Evolutionary conservation across 1,284 basidiomycete genomes (phyloP).

Genomic region (Cerrena zonata): DNA sequence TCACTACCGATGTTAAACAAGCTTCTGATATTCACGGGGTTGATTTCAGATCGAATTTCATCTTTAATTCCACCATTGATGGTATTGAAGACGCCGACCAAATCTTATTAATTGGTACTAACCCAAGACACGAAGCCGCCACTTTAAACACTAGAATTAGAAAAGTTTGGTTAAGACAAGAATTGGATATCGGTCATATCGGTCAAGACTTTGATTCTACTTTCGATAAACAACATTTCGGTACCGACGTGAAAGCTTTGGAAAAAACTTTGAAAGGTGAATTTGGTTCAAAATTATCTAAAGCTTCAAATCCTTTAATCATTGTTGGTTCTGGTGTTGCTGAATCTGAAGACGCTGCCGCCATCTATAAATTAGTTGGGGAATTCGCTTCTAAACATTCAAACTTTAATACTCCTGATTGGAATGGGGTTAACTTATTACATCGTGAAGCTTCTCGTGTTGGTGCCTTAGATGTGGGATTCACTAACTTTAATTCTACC

Average conservation of each 20-base stretch:
- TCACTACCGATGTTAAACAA: constrained; percentile 75
- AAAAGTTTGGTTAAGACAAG: constrained; percentile 85
- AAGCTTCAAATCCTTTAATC: constrained; percentile 90
- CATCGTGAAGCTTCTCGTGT: constrained; percentile 92
- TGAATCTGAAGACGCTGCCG: constrained; percentile 84
- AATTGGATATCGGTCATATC: constrained; percentile 83
- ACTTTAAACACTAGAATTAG: constrained; percentile 96
- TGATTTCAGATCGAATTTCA: constrained; percentile 93
- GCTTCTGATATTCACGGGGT: constrained; percentile 72
- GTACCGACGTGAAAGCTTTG: constrained; percentile 74
- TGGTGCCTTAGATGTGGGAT: constrained; percentile 95
- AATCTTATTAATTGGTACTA: constrained; percentile 94
- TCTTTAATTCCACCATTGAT: constrained; percentile 93
- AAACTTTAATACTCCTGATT: constrained; percentile 81
- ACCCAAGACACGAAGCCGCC: constrained; percentile 95
- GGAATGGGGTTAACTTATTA: constrained; percentile 93
- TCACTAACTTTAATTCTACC: constrained; percentile 78
- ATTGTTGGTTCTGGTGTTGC: constrained; percentile 85
- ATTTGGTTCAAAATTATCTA: constrained; percentile 85
- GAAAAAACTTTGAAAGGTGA: constrained; percentile 67
- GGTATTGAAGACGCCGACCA: constrained; percentile 89
- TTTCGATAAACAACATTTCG: constrained; percentile 91
- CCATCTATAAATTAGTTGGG: constrained; percentile 73
- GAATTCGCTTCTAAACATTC: constrained; percentile 79
- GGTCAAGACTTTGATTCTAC: constrained; percentile 89